Conservation (phyloP, 2,329 filamentous ascomycete species). For the Scytalidium lignicola region DNA sequence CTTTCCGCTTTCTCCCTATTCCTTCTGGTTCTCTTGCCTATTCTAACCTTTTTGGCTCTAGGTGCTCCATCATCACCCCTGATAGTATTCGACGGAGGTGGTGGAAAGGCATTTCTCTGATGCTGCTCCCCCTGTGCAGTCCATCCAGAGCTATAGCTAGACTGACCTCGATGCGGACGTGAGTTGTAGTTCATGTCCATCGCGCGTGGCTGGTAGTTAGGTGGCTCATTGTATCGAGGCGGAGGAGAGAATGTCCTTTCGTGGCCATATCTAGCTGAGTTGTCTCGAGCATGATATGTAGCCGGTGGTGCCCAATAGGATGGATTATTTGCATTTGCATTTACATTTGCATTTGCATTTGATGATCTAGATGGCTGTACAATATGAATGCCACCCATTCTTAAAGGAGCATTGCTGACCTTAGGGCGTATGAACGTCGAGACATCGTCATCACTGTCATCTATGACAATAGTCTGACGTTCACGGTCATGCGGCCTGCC, state of each 20-base stretch:
- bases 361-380: not conserved
- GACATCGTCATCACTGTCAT: constrained; percentile 22
- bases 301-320: not conserved
- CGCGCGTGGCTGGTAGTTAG: not conserved
- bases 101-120: not conserved
- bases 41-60: not conserved
- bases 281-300: not conserved
- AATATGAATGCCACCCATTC: constrained; percentile 15
- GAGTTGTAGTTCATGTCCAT: not conserved
- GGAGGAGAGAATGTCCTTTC: constrained; percentile 8
- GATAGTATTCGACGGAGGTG: not conserved
- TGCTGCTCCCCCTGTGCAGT: not conserved
- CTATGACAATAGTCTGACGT: constrained; percentile 14
- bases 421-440: constrained; percentile 23
- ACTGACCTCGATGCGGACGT: not conserved
- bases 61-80: not conserved
- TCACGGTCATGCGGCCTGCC: constrained; percentile 14
- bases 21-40: not conserved
- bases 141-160: not conserved
- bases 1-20: not conserved
- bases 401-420: constrained; percentile 8
- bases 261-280: constrained; percentile 4
- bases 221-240: not conserved
- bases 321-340: too few species aligned
- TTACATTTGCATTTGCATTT: too few species aligned